Base-by-base conservation (phyloP, 1,139 yeast species). In the Oligophagozyma castellii region DNA sequence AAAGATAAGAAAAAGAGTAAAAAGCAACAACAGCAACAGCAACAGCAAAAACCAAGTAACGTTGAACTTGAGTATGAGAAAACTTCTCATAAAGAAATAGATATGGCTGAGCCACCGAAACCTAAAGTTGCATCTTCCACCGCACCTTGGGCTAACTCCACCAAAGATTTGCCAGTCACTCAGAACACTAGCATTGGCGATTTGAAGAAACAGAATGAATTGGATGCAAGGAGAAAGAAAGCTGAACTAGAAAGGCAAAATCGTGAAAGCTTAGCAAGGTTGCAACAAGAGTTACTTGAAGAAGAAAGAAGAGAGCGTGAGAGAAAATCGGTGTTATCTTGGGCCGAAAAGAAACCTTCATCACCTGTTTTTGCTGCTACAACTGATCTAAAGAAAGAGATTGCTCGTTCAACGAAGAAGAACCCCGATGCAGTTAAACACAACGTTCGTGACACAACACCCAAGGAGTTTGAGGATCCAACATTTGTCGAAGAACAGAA, bases 121-220 rank as follows among this genome's bases (percentile, higher is more conserved):
- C 31, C 33, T 11, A 29, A 32, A 6, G 20, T 31, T 13, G 38
- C 33, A 18, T 29, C 35, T 5, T 36, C 35, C 19, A 26, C 48
- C 14, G 67, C 68, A 4, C 67, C 70, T 11, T 60, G 67, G 68
- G 66, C 66, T 4, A 51, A 46, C 42, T 56, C 48, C 27, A 55
- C 56, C 18, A 58, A 51, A 8, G 57, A 30, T 15, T 21, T 33
- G 2, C 31, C 28, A 13, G 26, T 39, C 5, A 36, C 36, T 5
- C 31, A 31, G 22, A 31, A 34, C 18, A 32, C 39, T 3, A 38
- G 44, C 5, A 26, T 42, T n/a, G 28, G 35, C 8, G 48, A 43
- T 21, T 31, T 42, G 13, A 43, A 40, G 22, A 38, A 29, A 28
- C 35, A 26, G 22, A 40, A 41, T 23, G 44, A 37, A 12, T 31